These are phyloP conservation scores for Leishmania aethiopica DNA, from an alignment of 208 protist genomes.

Conservation along the genomic window DNA sequence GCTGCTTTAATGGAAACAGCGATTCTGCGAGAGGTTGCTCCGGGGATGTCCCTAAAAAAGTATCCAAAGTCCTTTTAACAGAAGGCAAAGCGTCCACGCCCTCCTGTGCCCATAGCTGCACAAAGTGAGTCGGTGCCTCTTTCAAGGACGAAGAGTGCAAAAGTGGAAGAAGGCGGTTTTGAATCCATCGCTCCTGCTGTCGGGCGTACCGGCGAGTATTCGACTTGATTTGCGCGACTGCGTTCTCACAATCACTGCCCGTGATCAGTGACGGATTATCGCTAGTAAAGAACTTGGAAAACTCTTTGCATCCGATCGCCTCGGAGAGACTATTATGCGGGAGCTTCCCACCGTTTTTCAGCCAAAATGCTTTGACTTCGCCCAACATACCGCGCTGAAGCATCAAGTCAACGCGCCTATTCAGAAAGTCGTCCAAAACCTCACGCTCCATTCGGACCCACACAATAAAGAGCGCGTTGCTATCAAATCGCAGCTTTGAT, in stretches of 20 bases:
- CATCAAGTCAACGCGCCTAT: conserved; percentile 85
- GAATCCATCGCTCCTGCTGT: conserved; percentile 81
- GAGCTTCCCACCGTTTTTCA: conserved; percentile 6
- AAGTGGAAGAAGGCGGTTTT: conserved; percentile 65
- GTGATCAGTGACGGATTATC: conserved; percentile 3
- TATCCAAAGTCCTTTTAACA: neutral
- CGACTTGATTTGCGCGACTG: conserved; percentile 60
- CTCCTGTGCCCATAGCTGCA: conserved; percentile 9
- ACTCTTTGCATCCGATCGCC: conserved; percentile 86
- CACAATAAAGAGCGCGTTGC: conserved; percentile 55
- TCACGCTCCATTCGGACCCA: conserved; percentile 54
- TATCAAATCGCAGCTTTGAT: conserved; percentile 46
- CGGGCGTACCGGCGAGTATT: conserved; percentile 82
- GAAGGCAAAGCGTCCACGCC: neutral
- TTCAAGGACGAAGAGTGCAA: conserved; percentile 33
- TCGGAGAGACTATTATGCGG: conserved; percentile 37
- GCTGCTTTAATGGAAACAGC: conserved; percentile 18
- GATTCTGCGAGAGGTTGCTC: neutral
- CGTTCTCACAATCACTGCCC: conserved; percentile 13
- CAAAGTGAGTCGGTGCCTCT: conserved; percentile 19
- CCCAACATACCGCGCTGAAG: conserved; percentile 62
- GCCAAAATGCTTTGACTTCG: conserved; percentile 53
- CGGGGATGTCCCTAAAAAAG: neutral
- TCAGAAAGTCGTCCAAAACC: conserved; percentile 46
- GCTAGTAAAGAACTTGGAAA: conserved; percentile 26